Evolutionary conservation across 2,329 filamentous ascomycete genomes (phyloP), one percentile per base, ranked within the genome.

Genomic region (Pseudocercospora pini-densiflorae): DNA sequence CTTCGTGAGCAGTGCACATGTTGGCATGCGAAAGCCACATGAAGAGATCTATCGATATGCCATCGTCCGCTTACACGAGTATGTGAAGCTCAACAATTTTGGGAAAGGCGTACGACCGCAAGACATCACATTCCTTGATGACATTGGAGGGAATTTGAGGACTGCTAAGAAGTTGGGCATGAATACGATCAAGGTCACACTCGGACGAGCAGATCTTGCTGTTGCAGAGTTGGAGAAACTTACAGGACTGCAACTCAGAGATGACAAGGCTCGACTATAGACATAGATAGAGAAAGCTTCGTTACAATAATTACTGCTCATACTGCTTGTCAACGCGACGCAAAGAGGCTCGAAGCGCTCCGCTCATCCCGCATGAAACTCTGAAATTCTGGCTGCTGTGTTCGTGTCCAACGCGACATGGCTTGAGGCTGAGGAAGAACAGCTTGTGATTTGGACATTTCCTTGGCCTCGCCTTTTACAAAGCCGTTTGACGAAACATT

Each of bases 101-200:
- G 3, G 86, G 85, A 82, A 78, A 77, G 16, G 85, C 0, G 82
- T 96, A 8, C 78, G 81, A 63, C 81, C 90, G 0, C 81, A 81
- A 0, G 92, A 97, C 63, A 83, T 97, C 53, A 80, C 97, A 4
- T 99, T 99, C 77, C 80, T 97, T 59, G 95, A 97, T 77, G 94
- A 97, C 74, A 97, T 99, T 77, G 95, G 95, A 1, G 89, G 94
- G 79, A 99, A 99, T 77, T 79, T 98, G 65, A 95, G 94, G 82
- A 90, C 86, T 53, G 95, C 89, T 0, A 91, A 85, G 79, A 85
- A 85, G 58, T 82, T 89, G 23, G 94, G 94, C 0, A 90, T 98
- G 78, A 81, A 85, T 63, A 98, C 94, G 0, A 86, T 98, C 70
- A 97, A 94, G 80, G 95, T 98, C 0, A 83, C 87, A 8, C 80